A percentile compares a stretch with the other conserved stretches of the same genome.
These are phyloP conservation scores for Trametes sp. DNA, from an alignment of 1,284 basidiomycete species.

Conservation along the genomic window DNA sequence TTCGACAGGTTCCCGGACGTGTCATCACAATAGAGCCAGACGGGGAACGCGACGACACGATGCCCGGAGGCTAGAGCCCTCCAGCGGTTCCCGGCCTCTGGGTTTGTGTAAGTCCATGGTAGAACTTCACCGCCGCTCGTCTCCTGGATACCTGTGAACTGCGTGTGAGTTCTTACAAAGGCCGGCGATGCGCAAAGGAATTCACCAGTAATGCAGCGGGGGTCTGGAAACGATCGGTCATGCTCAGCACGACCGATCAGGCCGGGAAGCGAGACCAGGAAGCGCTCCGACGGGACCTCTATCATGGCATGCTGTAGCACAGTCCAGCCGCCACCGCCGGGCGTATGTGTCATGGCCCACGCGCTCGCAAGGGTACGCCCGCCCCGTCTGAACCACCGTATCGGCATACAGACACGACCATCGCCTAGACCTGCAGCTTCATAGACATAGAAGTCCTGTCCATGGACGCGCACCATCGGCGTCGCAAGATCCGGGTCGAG, in stretches of 20 bases:
- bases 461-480: conserved; percentile 39
- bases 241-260: not conserved
- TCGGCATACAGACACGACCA: conserved; percentile 36
- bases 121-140: not conserved
- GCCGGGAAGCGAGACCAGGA: not conserved
- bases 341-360: not conserved
- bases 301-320: not conserved
- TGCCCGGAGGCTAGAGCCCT: conserved; percentile 9
- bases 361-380: not conserved
- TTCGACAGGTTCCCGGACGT: conserved; percentile 32
- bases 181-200: too few relatives aligned
- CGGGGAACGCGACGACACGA: conserved; percentile 34
- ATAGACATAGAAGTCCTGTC: conserved; percentile 42
- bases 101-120: conserved; percentile 1
- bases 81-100: not conserved
- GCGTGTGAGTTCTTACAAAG: too few relatives aligned
- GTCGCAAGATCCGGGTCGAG: conserved; percentile 31
- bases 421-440: conserved; percentile 39
- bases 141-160: conserved; percentile 3
- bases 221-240: not conserved
- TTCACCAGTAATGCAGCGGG: not conserved
- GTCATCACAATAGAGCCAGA: conserved; percentile 38
- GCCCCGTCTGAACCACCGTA: conserved; percentile 41
- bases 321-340: not conserved
- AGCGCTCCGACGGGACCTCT: not conserved